Percentiles rank a stretch among this genome's conserved stretches.
Evolutionary conservation across 371 early-diverging fungal species (phyloP).

Genomic region (Mucor lusitanicus): DNA sequence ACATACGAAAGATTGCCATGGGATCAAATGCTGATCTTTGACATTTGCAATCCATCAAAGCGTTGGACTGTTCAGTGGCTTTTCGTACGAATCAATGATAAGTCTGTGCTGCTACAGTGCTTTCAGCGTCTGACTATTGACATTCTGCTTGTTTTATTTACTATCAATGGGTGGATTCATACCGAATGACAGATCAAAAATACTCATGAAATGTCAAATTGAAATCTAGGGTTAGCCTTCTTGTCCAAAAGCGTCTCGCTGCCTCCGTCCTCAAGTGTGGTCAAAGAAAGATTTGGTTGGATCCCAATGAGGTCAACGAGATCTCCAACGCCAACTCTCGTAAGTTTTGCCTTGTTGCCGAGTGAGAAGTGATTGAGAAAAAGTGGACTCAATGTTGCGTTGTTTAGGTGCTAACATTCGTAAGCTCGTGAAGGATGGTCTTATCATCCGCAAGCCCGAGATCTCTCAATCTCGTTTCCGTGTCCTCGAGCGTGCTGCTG

Average conservation of each 20-base stretch:
- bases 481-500: constrained; percentile 90
- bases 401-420: constrained; percentile 90
- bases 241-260: constrained; percentile 95
- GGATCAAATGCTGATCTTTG: not conserved
- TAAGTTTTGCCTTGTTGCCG: constrained; percentile 53
- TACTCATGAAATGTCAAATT: not conserved
- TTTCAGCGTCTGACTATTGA: no score
- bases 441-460: constrained; percentile 97
- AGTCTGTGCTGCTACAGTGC: no score
- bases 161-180: not conserved
- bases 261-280: constrained; percentile 98
- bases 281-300: constrained; percentile 99
- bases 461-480: constrained; percentile 95
- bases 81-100: not conserved
- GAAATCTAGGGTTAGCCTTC: constrained; percentile 71
- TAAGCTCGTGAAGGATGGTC: constrained; percentile 96
- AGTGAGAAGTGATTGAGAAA: not conserved
- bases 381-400: not conserved
- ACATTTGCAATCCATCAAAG: not conserved
- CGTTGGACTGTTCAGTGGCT: not conserved
- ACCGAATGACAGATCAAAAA: not conserved
- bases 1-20: not conserved
- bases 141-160: not conserved
- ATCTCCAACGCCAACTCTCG: constrained; percentile 98
- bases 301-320: constrained; percentile 96